A percentile compares a stretch with the other conserved stretches of the same genome.
Conservation (phyloP, 352 stramenopile genomes). For the Globisporangium acanthophoron region DNA sequence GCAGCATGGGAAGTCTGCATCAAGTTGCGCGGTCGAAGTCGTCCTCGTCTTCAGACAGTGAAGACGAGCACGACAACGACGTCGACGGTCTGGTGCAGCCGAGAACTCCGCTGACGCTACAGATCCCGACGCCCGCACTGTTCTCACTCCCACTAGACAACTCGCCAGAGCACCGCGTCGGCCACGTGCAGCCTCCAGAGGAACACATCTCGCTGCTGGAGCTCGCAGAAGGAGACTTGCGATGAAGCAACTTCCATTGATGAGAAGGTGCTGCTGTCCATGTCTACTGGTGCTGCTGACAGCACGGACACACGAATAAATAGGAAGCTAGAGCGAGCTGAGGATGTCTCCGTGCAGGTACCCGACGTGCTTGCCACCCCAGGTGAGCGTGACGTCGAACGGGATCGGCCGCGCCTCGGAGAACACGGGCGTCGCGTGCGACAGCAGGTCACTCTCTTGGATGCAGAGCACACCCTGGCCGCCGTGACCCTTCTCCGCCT, state of each 20-base stretch:
- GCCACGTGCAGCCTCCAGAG: conserved; percentile 8
- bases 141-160: conserved; percentile 1
- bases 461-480: conserved; percentile 45
- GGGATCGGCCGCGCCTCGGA: conserved; percentile 25
- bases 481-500: conserved; percentile 29
- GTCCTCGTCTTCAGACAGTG: conserved; percentile 24
- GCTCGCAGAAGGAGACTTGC: conserved; percentile 24
- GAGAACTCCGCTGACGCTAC: background rate
- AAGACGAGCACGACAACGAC: conserved; percentile 8
- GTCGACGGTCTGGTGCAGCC: background rate
- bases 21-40: conserved; percentile 2
- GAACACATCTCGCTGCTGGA: conserved; percentile 48
- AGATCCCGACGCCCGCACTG: background rate
- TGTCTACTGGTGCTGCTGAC: background rate
- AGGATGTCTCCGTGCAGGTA: conserved; percentile 51
- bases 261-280: background rate
- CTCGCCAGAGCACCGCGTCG: conserved; percentile 10
- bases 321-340: conserved; percentile 8
- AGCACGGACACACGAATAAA: conserved; percentile 2
- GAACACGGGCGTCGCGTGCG: conserved; percentile 22
- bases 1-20: conserved; percentile 14
- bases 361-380: conserved; percentile 48
- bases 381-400: conserved; percentile 47
- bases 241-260: background rate
- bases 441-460: conserved; percentile 29